phyloP scores from a whole-genome alignment of 768 basidiomycete species.

The Macrocybe gigantea region DNA sequence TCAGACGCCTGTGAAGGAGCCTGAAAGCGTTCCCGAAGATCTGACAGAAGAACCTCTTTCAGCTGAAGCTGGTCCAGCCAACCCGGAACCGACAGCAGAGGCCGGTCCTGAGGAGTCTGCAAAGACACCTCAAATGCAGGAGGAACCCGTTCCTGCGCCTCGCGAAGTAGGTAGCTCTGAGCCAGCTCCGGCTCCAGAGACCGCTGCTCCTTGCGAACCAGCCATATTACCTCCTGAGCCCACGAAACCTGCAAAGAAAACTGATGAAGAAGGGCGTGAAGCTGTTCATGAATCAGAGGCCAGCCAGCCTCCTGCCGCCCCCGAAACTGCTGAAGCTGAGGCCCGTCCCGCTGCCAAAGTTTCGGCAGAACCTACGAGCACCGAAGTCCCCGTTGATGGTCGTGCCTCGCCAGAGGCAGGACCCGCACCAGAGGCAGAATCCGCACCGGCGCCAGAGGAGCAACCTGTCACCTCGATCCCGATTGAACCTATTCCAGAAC shows the following conservation, averaged over 20 bases:
- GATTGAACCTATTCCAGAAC: slow-evolving; percentile 2
- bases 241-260: neutral
- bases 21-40: neutral
- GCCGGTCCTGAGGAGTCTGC: neutral
- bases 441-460: neutral
- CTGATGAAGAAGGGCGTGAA: slow-evolving; percentile 2
- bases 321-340: slow-evolving; percentile 4
- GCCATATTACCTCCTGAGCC: neutral
- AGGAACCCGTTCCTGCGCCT: neutral
- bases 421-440: slow-evolving; percentile 1
- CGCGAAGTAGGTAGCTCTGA: neutral
- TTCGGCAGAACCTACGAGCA: too few relatives aligned
- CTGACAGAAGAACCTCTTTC: too few relatives aligned
- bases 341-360: neutral
- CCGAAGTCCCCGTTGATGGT: neutral
- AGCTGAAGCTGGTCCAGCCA: neutral
- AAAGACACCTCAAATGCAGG: neutral
- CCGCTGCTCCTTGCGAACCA: neutral
- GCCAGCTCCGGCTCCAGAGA: neutral
- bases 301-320: neutral
- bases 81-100: neutral
- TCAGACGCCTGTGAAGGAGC: neutral
- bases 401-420: neutral
- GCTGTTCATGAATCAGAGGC: slow-evolving; percentile 3
- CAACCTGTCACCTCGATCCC: neutral